Percentiles rank a stretch among this genome's conserved stretches.
phyloP scores from a whole-genome alignment of 805 yeast species.

The Citeromyces matritensis region DNA sequence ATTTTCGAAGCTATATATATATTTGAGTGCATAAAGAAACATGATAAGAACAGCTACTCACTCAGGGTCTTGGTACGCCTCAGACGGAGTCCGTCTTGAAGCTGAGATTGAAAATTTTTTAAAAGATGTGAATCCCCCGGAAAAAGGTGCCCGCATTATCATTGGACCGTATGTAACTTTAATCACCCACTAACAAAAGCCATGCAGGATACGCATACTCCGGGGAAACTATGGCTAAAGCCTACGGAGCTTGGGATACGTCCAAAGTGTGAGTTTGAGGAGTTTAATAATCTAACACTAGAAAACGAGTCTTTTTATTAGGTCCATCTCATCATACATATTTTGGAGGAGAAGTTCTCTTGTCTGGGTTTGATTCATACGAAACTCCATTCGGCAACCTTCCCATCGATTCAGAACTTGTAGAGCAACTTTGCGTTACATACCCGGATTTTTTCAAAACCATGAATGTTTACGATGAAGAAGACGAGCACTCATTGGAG shows the following conservation, averaged over 20 bases:
- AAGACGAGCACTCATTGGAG: conserved; percentile 85
- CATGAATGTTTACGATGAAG: conserved; percentile 51
- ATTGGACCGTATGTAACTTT: conserved; percentile 31
- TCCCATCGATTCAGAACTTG: conserved; percentile 41
- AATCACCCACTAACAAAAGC: conserved; percentile 14
- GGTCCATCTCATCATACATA: conserved; percentile 93
- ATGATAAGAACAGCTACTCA: conserved; percentile 50
- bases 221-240: conserved; percentile 62
- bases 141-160: conserved; percentile 29
- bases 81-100: conserved; percentile 23
- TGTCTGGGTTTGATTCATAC: conserved; percentile 36
- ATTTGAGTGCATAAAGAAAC: too few relatives aligned
- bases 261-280: conserved; percentile 16
- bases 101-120: conserved; percentile 36
- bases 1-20: too few relatives aligned
- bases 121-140: conserved; percentile 14
- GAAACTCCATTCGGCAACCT: conserved; percentile 78
- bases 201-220: conserved; percentile 91
- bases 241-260: conserved; percentile 60
- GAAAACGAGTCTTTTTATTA: conserved; percentile 56
- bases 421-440: conserved; percentile 16
- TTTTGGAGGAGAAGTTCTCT: conserved; percentile 42
- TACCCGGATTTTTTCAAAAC: conserved; percentile 26
- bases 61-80: conserved; percentile 83
- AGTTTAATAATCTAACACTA: conserved; percentile 4